Percentiles rank a stretch among this genome's conserved stretches.
Evolutionary conservation across 352 stramenopile genomes (phyloP).

Genomic region (Phytopythium ostracodes): DNA sequence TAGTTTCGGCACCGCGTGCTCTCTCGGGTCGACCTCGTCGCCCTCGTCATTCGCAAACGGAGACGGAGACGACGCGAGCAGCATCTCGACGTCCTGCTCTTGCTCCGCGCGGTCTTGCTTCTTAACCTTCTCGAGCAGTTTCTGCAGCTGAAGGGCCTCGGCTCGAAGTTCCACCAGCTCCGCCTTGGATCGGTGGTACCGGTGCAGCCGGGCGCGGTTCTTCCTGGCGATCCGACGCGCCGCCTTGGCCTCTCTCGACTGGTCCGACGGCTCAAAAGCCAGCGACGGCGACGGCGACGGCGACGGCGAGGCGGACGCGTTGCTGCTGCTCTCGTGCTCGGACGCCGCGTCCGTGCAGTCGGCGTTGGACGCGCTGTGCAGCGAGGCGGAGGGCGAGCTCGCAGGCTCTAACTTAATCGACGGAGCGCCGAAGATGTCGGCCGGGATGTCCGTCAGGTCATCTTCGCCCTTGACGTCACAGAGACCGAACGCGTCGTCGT

Average conservation of each 20-base stretch:
- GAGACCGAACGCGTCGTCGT: neutral
- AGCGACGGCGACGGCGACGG: neutral
- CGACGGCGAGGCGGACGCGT: neutral
- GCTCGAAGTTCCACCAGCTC: constrained; percentile 1
- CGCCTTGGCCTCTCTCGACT: neutral
- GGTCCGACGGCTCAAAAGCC: neutral
- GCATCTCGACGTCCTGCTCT: neutral
- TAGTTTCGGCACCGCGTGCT: neutral
- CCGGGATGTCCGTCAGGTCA: neutral
- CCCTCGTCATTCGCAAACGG: neutral
- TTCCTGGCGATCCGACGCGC: neutral
- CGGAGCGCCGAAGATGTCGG: neutral
- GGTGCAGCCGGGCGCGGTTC: constrained; percentile 8
- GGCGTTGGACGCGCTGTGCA: neutral
- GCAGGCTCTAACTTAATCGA: neutral
- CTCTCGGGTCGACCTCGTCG: neutral
- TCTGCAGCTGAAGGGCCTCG: neutral
- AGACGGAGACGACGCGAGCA: neutral
- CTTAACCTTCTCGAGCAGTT: neutral
- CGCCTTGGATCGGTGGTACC: constrained; percentile 7
- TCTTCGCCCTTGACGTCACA: neutral
- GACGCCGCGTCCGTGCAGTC: constrained; percentile 2
- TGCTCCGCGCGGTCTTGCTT: neutral
- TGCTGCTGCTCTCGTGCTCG: neutral
- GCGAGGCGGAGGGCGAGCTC: neutral